Evolutionary conservation across 768 basidiomycete genomes (phyloP), one percentile per base, ranked within the genome.

Genomic region (Exidia glandulosa): DNA sequence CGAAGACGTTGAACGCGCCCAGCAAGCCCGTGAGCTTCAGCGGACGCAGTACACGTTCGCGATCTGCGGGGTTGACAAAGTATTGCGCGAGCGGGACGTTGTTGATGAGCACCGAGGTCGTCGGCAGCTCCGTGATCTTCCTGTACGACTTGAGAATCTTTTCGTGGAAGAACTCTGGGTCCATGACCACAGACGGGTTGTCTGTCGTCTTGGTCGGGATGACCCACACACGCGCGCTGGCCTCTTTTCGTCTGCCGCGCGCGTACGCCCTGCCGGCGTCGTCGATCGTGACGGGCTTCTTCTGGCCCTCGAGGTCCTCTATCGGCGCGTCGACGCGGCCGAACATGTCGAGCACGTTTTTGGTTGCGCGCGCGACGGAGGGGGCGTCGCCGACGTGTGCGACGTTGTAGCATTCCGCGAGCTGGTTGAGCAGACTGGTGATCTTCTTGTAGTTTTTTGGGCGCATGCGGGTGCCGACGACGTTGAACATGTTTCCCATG

Each of bases 181-280:
- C 58, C 57, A 54, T 13, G 55, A 60, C 3, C 59, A 56, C 25
- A 31, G 56, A 14, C 57, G 34, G 32, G 31, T 59, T 56, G 45
- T 2, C 32, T 23, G 32, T 56, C 50, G 62, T 57, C 59, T 78
- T 73, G 29, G 81, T 80, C 33, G 86, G 82, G 62, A 96, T 88
- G 76, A 95, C 87, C 94, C 94, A 98, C 9, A 94, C 93, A 37
- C 91, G 81, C 34, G 94, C 93, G 1, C 86, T 76, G 65, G 89
- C 90, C 61, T 91, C 91, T 74, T 98, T 98, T 64, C 94, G 80
- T 72, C 84, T 81, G 37, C 94, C 94, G 56, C 88, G 68, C 0
- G 89, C 89, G 68, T 91, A 90, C n/a, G 86, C 85, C 60, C 94
- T 78, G n/a, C 92, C 91, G 59, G 80, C 79, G 50, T 79, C 74